Conservation (phyloP, 2,329 filamentous ascomycete genomes). For the Aspergillus hortae region DNA sequence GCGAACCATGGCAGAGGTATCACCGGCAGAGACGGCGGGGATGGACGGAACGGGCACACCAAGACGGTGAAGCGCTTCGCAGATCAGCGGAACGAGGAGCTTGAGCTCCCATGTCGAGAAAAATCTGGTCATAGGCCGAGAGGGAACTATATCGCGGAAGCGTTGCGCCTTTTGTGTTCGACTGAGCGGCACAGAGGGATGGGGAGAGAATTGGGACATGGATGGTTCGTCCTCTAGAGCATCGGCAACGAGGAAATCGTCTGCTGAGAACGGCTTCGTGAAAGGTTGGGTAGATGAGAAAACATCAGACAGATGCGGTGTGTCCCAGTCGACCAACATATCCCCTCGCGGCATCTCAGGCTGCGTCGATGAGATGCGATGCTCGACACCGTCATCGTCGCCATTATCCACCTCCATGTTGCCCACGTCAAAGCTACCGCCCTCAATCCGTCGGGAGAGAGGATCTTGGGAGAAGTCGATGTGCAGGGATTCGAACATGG, state of each 20-base stretch:
- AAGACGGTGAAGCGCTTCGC: slow-evolving; percentile 77
- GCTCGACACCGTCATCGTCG: slow-evolving; percentile 37
- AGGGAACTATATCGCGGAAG: slow-evolving; percentile 88
- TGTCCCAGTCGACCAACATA: slow-evolving; percentile 82
- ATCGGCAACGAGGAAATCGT: slow-evolving; percentile 50
- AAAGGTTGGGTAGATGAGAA: slow-evolving; percentile 48
- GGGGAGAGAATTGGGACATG: slow-evolving; percentile 76
- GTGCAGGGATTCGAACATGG: slow-evolving; percentile 86
- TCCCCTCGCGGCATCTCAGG: slow-evolving; percentile 75
- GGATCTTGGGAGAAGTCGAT: slow-evolving; percentile 79
- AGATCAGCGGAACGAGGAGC: slow-evolving; percentile 74
- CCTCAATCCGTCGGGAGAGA: slow-evolving; percentile 43
- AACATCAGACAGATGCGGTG: slow-evolving; percentile 55
- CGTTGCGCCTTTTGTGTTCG: slow-evolving; percentile 84
- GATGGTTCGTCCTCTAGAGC: slow-evolving; percentile 81
- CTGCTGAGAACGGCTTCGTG: slow-evolving; percentile 30
- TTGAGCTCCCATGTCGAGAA: slow-evolving; percentile 75
- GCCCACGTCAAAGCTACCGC: slow-evolving; percentile 42
- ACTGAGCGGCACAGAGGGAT: slow-evolving; percentile 72
- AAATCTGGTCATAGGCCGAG: slow-evolving; percentile 85
- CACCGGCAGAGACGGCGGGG: slow-evolving; percentile 43
- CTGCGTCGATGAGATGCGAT: slow-evolving; percentile 72
- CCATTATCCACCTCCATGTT: slow-evolving; percentile 67
- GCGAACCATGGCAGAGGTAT: slow-evolving; percentile 61
- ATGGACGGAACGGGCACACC: slow-evolving; percentile 67